Conservation (phyloP, 306 rosid genomes). For the Begonia masoniana region DNA sequence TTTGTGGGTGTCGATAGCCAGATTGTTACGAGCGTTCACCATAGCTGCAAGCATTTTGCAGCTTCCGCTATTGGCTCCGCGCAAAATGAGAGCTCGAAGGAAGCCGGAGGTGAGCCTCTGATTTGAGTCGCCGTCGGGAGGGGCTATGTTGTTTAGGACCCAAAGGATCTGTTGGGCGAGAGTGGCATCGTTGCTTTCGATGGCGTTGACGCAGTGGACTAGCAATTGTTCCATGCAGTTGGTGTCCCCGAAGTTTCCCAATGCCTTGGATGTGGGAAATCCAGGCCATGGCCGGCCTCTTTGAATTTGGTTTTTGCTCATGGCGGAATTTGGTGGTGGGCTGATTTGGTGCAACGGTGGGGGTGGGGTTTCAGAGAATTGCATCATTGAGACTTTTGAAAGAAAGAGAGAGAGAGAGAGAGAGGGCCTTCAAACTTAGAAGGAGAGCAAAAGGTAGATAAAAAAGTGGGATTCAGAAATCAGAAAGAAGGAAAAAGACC, state of each 20-base stretch:
- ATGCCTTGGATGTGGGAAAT: slow-evolving; percentile 48
- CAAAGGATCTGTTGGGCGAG: slow-evolving; percentile 85
- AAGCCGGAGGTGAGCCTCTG: slow-evolving; percentile 75
- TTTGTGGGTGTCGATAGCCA: slow-evolving; percentile 27
- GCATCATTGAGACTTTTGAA: slow-evolving; percentile 36
- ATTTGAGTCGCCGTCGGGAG: slow-evolving; percentile 77
- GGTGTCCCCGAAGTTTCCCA: slow-evolving; percentile 49
- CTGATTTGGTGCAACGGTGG: slow-evolving; percentile 33
- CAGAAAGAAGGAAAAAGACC: slow-evolving; percentile 44
- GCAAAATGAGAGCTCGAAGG: slow-evolving; percentile 62
- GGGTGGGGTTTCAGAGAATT: slow-evolving; percentile 35
- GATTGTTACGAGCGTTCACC: slow-evolving; percentile 14
- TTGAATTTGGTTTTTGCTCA: slow-evolving; percentile 51
- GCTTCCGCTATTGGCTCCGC: slow-evolving; percentile 50
- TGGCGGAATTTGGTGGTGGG: slow-evolving; percentile 22
- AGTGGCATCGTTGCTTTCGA: slow-evolving; percentile 68
- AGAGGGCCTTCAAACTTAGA: background rate
- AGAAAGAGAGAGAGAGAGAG: slow-evolving; percentile 1
- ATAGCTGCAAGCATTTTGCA: slow-evolving; percentile 44
- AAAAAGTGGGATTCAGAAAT: slow-evolving; percentile 6
- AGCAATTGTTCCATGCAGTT: slow-evolving; percentile 90
- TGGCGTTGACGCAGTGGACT: slow-evolving; percentile 83
- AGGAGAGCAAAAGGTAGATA: too few species aligned
- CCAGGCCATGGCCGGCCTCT: slow-evolving; percentile 59
- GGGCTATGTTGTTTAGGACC: slow-evolving; percentile 86